Conservation (phyloP, 2,329 filamentous ascomycete species). For the Paecilomyces fulvus region DNA sequence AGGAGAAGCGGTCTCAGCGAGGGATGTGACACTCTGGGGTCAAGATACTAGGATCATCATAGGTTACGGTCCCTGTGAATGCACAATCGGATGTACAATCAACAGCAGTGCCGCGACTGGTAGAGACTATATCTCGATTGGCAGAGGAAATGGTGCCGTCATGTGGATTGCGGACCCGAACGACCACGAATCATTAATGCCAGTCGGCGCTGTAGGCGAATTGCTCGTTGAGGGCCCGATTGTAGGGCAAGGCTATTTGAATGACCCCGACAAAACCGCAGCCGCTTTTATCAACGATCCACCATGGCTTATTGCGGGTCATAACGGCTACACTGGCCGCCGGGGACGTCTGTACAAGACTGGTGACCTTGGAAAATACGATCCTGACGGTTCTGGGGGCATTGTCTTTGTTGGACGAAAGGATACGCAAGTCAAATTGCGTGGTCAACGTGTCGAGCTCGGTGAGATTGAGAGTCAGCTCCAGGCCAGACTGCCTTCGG, state of each 20-base stretch:
- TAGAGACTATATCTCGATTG: constrained; percentile 31
- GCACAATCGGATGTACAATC: constrained; percentile 33
- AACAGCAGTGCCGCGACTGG: constrained; percentile 27
- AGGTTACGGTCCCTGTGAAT: constrained; percentile 37
- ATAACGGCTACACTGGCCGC: constrained; percentile 12
- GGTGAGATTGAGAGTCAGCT: constrained; percentile 34
- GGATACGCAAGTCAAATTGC: constrained; percentile 34
- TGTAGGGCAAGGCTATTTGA: constrained; percentile 40
- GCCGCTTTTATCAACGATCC: constrained; percentile 30
- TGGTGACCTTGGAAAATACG: constrained; percentile 23
- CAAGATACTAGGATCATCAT: constrained; percentile 34
- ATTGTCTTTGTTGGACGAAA: constrained; percentile 32
- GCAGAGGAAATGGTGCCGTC: constrained; percentile 4
- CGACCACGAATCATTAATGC: constrained; percentile 21
- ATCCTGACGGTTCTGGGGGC: constrained; percentile 28
- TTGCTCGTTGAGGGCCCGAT: constrained; percentile 35
- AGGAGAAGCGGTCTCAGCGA: constrained; percentile 32
- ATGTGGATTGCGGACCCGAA: constrained; percentile 17
- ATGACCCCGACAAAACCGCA: constrained; percentile 29
- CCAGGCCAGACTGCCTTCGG: constrained; percentile 17
- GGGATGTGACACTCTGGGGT: constrained; percentile 23
- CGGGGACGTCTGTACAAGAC: constrained; percentile 26
- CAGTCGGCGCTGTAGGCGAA: constrained; percentile 41
- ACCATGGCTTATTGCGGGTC: constrained; percentile 24
- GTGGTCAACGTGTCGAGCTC: constrained; percentile 36